Evolutionary conservation across 2,329 filamentous ascomycete genomes (phyloP).

Genomic region (Fusarium euwallaceae): DNA sequence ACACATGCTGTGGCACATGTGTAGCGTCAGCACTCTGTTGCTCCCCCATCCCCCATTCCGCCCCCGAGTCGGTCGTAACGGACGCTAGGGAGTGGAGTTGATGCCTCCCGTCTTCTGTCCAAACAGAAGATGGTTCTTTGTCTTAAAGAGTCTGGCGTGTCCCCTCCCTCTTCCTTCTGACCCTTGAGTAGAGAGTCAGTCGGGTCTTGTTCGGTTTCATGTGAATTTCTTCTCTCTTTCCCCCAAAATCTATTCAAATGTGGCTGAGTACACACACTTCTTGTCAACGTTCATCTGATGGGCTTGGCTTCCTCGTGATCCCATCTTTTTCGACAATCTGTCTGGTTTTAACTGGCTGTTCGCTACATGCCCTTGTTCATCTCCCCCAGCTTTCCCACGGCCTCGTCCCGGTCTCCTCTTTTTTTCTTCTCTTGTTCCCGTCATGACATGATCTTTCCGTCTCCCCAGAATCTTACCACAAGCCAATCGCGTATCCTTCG

Average conservation of each 20-base stretch:
- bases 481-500: slow-evolving; percentile 3
- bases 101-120: slow-evolving; percentile 13
- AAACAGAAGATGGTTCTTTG: slow-evolving; percentile 17
- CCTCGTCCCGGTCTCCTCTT: neutral
- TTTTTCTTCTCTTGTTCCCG: neutral
- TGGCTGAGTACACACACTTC: slow-evolving; percentile 11
- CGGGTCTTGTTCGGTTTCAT: slow-evolving; percentile 44
- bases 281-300: neutral
- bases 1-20: slow-evolving; percentile 20
- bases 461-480: neutral
- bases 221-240: slow-evolving; percentile 34
- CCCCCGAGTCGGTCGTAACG: neutral
- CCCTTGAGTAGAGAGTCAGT: neutral
- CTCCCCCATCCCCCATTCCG: neutral
- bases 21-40: slow-evolving; percentile 37
- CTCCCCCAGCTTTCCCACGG: neutral
- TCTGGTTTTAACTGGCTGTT: slow-evolving; percentile 2
- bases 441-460: neutral
- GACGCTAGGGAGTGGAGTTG: slow-evolving; percentile 25
- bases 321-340: neutral
- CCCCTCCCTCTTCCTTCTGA: neutral
- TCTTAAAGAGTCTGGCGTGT: slow-evolving; percentile 11
- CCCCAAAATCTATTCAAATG: neutral
- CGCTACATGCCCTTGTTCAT: slow-evolving; percentile 4
- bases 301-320: slow-evolving; percentile 14